phyloP scores from a whole-genome alignment of 2,329 filamentous ascomycete species.

The Pseudofabraea citricarpa region DNA sequence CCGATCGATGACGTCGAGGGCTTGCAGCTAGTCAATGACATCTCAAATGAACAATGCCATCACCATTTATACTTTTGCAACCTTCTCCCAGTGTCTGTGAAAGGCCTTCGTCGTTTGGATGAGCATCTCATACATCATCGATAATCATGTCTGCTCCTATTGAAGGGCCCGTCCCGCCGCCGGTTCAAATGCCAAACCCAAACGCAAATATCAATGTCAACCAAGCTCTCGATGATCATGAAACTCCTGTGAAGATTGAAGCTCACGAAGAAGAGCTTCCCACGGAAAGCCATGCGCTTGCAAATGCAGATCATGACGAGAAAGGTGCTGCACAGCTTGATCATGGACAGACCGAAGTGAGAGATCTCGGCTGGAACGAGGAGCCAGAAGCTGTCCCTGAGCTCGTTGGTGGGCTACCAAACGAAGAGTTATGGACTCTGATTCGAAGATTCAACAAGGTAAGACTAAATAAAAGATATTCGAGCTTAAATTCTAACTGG shows the following conservation, averaged over 20 bases:
- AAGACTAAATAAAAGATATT: too few relatives aligned
- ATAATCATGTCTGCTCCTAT: background rate
- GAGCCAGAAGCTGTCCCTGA: conserved; percentile 43
- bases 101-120: too few relatives aligned
- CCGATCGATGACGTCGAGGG: too few relatives aligned
- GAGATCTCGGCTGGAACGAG: conserved; percentile 55
- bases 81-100: too few relatives aligned
- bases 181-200: background rate
- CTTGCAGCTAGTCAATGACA: too few relatives aligned
- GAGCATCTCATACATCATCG: background rate
- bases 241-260: conserved; percentile 1
- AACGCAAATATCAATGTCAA: background rate
- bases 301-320: conserved; percentile 33
- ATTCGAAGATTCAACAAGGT: conserved; percentile 62
- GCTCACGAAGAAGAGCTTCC: conserved; percentile 19
- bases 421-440: conserved; percentile 62
- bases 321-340: conserved; percentile 35
- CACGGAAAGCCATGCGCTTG: conserved; percentile 37
- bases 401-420: conserved; percentile 55
- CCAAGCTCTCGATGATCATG: background rate
- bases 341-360: conserved; percentile 38
- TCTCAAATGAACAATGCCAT: too few relatives aligned
- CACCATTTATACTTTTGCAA: too few relatives aligned
- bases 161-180: background rate
- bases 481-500: too few relatives aligned